Conservation (phyloP, 2,329 filamentous ascomycete species). For the Penicillium oxalicum region DNA sequence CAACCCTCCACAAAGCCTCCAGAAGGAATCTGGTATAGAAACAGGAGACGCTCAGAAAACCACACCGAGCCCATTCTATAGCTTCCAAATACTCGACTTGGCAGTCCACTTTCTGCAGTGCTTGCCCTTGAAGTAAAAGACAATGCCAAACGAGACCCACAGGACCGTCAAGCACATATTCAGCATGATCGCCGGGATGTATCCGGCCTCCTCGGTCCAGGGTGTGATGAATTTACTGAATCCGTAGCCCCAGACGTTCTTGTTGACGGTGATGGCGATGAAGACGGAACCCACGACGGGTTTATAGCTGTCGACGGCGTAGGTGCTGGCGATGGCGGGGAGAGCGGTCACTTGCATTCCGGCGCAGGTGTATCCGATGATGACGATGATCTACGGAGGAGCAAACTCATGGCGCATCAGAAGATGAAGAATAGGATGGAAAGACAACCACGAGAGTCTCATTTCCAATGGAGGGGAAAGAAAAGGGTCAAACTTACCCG, state of each 20-base stretch:
- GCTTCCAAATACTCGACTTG: constrained; percentile 34
- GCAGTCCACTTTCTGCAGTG: constrained; percentile 51
- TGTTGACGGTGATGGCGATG: constrained; percentile 58
- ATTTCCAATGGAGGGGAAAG: background rate
- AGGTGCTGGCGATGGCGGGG: constrained; percentile 53
- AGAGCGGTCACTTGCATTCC: constrained; percentile 56
- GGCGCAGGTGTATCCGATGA: constrained; percentile 53
- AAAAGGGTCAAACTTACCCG: constrained; percentile 30
- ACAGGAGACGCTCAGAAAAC: too few relatives aligned
- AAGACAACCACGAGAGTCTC: too few relatives aligned
- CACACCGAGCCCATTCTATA: background rate
- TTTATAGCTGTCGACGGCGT: constrained; percentile 61
- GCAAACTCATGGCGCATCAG: background rate
- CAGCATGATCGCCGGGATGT: constrained; percentile 54
- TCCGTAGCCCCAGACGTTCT: constrained; percentile 59
- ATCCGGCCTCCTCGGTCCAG: constrained; percentile 47
- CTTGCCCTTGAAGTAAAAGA: constrained; percentile 57
- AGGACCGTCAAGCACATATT: constrained; percentile 51
- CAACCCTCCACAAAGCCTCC: too few relatives aligned
- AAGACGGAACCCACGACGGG: constrained; percentile 56
- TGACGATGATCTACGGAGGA: constrained; percentile 41
- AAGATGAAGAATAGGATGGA: too few relatives aligned
- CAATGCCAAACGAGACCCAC: constrained; percentile 50
- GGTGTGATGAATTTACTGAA: constrained; percentile 52
- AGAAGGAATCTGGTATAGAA: background rate